These are phyloP conservation scores for Fraxinus baroniana DNA, from an alignment of 305 asterid species.

Conservation along the genomic window DNA sequence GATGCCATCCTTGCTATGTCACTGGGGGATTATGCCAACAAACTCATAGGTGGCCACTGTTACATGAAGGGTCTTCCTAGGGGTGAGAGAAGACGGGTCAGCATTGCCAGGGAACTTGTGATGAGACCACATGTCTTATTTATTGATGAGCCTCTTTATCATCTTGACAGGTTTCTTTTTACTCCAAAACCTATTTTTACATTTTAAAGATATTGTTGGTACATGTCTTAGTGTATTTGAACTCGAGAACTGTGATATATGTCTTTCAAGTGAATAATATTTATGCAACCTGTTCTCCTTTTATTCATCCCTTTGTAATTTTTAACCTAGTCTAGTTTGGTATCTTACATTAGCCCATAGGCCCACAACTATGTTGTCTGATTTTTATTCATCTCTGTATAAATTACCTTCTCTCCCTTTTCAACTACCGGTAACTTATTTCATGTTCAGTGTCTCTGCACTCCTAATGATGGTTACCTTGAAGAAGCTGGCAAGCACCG, in stretches of 20 bases:
- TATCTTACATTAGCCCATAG: not conserved
- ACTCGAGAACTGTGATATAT: not conserved
- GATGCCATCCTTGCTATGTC: slow-evolving; percentile 96
- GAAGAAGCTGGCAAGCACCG: slow-evolving; percentile 96
- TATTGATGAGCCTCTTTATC: slow-evolving; percentile 97
- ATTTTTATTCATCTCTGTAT: not conserved
- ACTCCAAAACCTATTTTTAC: not conserved
- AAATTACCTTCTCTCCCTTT: not conserved
- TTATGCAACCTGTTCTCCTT: not conserved
- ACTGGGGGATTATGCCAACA: slow-evolving; percentile 78
- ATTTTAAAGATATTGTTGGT: not conserved
- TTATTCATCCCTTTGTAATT: not conserved
- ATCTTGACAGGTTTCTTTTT: slow-evolving; percentile 82
- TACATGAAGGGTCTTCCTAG: slow-evolving; percentile 85
- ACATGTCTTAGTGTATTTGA: not conserved
- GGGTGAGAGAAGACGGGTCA: slow-evolving; percentile 93
- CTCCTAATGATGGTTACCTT: slow-evolving; percentile 97
- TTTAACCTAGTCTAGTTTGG: slow-evolving; percentile 6
- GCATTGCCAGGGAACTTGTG: slow-evolving; percentile 97
- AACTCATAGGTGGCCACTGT: slow-evolving; percentile 96
- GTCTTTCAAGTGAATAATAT: not conserved
- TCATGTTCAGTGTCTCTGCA: slow-evolving; percentile 75
- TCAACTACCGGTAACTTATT: slow-evolving; percentile 17
- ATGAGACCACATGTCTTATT: slow-evolving; percentile 87
- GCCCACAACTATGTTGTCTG: not conserved